Base-by-base conservation (phyloP, 108 stramenopile genomes). In the Fragilaria crotonensis region DNA sequence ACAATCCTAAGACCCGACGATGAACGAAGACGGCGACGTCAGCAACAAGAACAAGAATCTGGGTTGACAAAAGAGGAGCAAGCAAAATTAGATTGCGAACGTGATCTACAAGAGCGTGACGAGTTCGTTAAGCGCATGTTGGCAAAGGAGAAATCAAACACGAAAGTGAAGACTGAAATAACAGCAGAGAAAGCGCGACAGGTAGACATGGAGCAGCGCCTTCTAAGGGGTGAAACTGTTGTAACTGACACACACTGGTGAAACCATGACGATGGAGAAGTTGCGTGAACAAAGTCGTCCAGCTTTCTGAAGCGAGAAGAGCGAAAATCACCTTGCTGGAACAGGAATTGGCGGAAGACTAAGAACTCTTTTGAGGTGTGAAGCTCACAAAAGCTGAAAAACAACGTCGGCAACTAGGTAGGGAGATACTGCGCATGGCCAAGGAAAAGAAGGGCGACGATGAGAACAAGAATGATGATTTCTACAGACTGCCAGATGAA, bases 221-320 rank as follows among this genome's bases (percentile, higher is more conserved):
- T 68, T 31, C 62, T 63, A 58, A 80, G 83, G 55, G 85, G 94
- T 20, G 95, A 94, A 59, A 76, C 72, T 11, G 77, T 95, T 19
- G 54, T 73, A 19, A 73, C 69, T 20, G 84, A 65, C 20, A n/a
- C n/a, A n/a, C n/a, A 70, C 77, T 26, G 75, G 83, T 11, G 64
- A 83, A 19, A 63, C 70, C 30, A 59, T 96, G 25, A 85, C 76
- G 2, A 62, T 93, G 25, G 68, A 76, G 2, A 67, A 78, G n/a
- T 64, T 98, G 56, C 77, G 97, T 0, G 81, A 82, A 27, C 78
- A 95, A 56, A 90, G 90, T 52, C 78, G 97, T 17, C 76, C 89
- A 26, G 74, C 75, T 3, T 99, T 97, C 70, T 83, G 52, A 95
- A 94, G 67, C 76, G 96, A 30, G 94, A 94, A 48, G 84, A 96